Percentiles rank a stretch among this genome's conserved stretches.
Conservation (phyloP, 1,284 basidiomycete species). For the Lignosus rhinocerotis region DNA sequence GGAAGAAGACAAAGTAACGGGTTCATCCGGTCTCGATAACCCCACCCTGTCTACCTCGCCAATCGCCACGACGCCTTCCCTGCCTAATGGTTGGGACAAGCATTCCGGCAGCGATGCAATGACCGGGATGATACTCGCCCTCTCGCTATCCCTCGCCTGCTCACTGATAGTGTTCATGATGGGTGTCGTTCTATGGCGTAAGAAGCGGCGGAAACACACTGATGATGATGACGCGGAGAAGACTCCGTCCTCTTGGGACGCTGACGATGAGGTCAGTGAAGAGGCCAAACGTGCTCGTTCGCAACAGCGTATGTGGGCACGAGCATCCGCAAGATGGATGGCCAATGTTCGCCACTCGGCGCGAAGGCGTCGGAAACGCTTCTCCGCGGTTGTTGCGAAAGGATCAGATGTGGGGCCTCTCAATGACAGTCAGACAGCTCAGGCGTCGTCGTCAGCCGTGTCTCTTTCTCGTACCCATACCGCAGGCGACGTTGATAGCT, state of each 20-base stretch:
- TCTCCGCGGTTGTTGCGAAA: conserved; percentile 8
- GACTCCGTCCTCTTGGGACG: conserved; percentile 37
- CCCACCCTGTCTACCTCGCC: conserved; percentile 4
- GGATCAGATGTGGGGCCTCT: conserved; percentile 18
- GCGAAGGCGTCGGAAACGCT: conserved; percentile 47
- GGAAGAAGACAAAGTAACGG: conserved; percentile 16
- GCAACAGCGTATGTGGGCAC: conserved; percentile 60
- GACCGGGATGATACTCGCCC: conserved; percentile 44
- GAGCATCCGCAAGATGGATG: conserved; percentile 64
- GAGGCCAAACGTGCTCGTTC: conserved; percentile 45
- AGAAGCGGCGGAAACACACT: conserved; percentile 25
- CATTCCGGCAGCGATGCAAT: conserved; percentile 24
- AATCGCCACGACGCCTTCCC: conserved; percentile 13
- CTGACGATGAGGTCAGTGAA: conserved; percentile 33
- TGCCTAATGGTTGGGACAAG: conserved; percentile 53
- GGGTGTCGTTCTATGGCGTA: conserved; percentile 55
- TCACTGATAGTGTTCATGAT: conserved; percentile 47
- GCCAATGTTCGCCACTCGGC: conserved; percentile 55
- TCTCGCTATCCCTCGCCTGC: conserved; percentile 60
- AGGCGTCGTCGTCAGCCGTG: conserved; percentile 20
- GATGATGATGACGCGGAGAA: conserved; percentile 37
- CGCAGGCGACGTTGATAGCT: background rate
- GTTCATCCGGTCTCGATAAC: conserved; percentile 4
- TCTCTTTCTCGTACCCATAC: conserved; percentile 20
- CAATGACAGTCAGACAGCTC: conserved; percentile 6